Conservation (phyloP, 768 basidiomycete genomes). For the Leccinum longicurvipes region DNA sequence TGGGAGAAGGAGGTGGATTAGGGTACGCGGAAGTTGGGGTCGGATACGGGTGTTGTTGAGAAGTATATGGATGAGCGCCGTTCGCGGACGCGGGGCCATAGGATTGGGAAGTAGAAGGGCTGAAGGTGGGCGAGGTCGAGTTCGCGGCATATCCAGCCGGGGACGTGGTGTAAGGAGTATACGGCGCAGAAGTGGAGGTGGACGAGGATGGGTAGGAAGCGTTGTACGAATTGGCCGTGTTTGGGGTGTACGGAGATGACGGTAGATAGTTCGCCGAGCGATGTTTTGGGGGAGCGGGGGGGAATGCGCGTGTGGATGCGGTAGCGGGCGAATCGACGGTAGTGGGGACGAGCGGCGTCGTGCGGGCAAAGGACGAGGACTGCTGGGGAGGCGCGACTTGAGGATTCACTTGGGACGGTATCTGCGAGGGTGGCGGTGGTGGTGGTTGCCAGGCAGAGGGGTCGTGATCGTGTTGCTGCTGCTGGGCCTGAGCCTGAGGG, state of each 20-base stretch:
- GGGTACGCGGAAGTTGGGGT: conserved; percentile 30
- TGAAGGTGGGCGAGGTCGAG: conserved; percentile 25
- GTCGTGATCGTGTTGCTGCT: conserved; percentile 20
- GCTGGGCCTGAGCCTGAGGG: conserved; percentile 10
- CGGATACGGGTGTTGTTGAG: conserved; percentile 16
- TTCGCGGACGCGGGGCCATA: conserved; percentile 15
- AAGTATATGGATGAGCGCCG: conserved; percentile 10
- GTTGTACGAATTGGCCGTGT: conserved; percentile 13
- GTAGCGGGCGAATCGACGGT: conserved; percentile 21
- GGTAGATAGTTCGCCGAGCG: conserved; percentile 16
- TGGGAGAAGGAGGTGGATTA: conserved; percentile 28
- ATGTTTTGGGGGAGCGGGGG: conserved; percentile 18
- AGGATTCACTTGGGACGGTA: conserved; percentile 17
- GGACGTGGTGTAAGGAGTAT: conserved; percentile 21
- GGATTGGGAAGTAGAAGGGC: conserved; percentile 18
- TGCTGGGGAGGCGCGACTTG: conserved; percentile 11
- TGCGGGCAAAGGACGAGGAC: conserved; percentile 21
- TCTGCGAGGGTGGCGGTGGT: conserved; percentile 7
- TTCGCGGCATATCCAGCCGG: conserved; percentile 15
- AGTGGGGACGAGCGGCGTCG: conserved; percentile 29
- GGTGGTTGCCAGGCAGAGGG: conserved; percentile 18
- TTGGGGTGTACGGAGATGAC: conserved; percentile 21
- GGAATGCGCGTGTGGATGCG: conserved; percentile 13
- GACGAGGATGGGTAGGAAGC: conserved; percentile 17
- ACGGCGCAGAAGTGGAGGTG: conserved; percentile 14